Evolutionary conservation across 331 rosid genomes (phyloP).

Genomic region (Acacia concinna): DNA sequence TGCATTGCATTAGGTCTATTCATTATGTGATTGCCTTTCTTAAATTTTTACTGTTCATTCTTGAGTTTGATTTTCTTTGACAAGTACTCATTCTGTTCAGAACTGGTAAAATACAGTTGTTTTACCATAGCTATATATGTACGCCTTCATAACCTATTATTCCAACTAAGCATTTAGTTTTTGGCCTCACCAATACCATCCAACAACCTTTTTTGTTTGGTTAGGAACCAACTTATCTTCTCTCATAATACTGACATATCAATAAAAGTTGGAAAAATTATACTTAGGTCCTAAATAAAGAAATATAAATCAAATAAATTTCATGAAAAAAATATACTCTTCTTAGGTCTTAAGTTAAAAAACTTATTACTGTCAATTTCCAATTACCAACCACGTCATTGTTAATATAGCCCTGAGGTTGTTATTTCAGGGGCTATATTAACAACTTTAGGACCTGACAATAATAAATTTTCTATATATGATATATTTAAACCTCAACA

Average conservation of each 20-base stretch:
- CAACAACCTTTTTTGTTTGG: not conserved
- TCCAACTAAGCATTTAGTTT: not conserved
- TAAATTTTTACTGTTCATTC: constrained; percentile 17
- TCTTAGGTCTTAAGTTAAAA: no score
- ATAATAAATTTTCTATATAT: no score
- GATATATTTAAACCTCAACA: no score
- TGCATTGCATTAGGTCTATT: constrained; percentile 27
- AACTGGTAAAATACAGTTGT: constrained; percentile 24
- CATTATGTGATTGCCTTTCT: not conserved
- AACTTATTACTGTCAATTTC: no score
- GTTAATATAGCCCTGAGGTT: no score
- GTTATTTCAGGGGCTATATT: no score
- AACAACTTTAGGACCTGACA: no score
- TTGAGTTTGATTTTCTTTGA: constrained; percentile 15
- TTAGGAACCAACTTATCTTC: not conserved
- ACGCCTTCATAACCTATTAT: constrained; percentile 21
- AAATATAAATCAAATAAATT: no score
- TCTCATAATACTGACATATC: not conserved
- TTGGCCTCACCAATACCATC: not conserved
- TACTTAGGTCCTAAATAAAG: no score
- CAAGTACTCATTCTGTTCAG: not conserved
- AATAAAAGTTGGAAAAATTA: not conserved
- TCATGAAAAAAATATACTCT: no score
- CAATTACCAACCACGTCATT: no score
- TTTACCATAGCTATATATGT: constrained; percentile 31